phyloP scores from a whole-genome alignment of 306 rosid species.

The Lagenaria siceraria region DNA sequence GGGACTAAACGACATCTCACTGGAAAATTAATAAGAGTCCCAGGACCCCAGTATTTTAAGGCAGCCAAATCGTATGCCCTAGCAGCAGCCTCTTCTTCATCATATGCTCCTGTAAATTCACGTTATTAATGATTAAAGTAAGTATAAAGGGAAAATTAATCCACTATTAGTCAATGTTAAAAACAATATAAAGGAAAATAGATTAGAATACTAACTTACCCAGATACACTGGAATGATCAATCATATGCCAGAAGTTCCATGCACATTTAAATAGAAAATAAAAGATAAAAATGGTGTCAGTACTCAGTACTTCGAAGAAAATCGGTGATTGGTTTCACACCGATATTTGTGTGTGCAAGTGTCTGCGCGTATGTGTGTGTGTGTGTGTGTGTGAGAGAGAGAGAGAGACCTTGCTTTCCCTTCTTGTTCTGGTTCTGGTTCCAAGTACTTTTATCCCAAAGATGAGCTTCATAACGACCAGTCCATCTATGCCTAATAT shows the following conservation, averaged over 20 bases:
- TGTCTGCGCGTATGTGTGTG: neutral
- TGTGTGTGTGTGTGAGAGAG: neutral
- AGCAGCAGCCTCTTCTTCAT: constrained; percentile 99
- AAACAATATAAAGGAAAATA: neutral
- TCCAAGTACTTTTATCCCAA: constrained; percentile 99
- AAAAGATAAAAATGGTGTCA: constrained; percentile 20
- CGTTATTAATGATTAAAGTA: constrained; percentile 5
- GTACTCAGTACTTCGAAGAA: neutral
- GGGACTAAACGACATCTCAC: constrained; percentile 33
- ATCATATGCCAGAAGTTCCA: constrained; percentile 24
- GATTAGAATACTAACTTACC: constrained; percentile 39
- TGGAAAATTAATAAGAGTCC: constrained; percentile 92
- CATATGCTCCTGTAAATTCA: constrained; percentile 67
- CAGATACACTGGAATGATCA: constrained; percentile 67
- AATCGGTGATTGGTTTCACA: neutral
- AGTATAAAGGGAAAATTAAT: neutral
- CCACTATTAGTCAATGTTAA: neutral
- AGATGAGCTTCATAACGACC: constrained; percentile 99
- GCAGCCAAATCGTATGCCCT: constrained; percentile 99
- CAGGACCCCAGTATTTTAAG: constrained; percentile 98
- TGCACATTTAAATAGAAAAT: constrained; percentile 18
- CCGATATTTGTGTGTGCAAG: neutral
- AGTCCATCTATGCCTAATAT: constrained; percentile 95
- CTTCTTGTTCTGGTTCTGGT: constrained; percentile 96
- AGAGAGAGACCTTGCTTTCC: constrained; percentile 80